Evolutionary conservation across 768 basidiomycete genomes (phyloP).

Genomic region (Trametes cinnabarina): DNA sequence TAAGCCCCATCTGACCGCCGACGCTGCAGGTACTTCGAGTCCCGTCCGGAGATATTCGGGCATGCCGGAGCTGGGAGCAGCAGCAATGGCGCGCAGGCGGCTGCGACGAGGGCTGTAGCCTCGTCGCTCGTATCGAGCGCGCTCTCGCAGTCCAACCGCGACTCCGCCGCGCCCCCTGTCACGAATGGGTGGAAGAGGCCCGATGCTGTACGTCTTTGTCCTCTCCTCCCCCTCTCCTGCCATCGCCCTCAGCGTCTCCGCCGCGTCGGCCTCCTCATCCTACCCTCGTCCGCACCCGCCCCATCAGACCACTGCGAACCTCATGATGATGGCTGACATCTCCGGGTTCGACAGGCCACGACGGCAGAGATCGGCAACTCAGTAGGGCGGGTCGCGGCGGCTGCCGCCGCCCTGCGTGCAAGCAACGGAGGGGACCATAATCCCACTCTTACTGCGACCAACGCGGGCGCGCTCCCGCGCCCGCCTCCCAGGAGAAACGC

Average conservation of each 20-base stretch:
- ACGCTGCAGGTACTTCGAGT: slow-evolving; percentile 63
- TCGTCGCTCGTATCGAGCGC: not conserved
- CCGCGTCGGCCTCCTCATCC: too few species aligned
- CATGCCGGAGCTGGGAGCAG: not conserved
- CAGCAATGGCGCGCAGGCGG: not conserved
- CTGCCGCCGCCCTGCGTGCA: slow-evolving; percentile 43
- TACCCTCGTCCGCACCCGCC: too few species aligned
- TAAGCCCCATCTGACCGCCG: not conserved
- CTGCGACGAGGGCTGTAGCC: slow-evolving; percentile 14
- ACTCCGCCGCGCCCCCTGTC: not conserved
- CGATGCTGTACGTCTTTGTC: slow-evolving; percentile 33
- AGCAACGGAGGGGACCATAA: slow-evolving; percentile 3
- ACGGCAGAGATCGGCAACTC: slow-evolving; percentile 41
- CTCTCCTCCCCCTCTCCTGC: not conserved
- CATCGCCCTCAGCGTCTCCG: too few species aligned
- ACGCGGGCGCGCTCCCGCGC: slow-evolving; percentile 22
- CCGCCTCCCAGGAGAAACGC: slow-evolving; percentile 25
- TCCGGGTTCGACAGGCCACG: not conserved
- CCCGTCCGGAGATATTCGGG: slow-evolving; percentile 64
- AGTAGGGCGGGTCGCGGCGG: slow-evolving; percentile 57
- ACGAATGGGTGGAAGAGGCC: slow-evolving; percentile 18
- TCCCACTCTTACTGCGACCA: not conserved
- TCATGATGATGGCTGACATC: not conserved
- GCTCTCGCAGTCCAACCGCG: not conserved
- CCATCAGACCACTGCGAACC: too few species aligned